Base-by-base conservation (phyloP, 1,284 basidiomycete genomes). In the Erythrobasidium hasegawianum region DNA sequence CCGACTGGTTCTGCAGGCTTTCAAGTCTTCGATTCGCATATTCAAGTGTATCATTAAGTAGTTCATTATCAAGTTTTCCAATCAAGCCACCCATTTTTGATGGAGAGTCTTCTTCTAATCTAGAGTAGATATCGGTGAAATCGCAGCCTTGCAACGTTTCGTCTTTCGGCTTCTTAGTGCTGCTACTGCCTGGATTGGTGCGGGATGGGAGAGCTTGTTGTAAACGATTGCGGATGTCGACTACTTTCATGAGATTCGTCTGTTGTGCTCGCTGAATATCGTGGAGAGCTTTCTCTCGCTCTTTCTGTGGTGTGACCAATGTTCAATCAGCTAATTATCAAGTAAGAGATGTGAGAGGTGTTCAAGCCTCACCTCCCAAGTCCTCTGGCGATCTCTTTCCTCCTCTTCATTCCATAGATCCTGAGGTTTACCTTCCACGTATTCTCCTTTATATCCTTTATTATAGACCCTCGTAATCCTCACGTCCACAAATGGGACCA, bases 401-500 rank as follows among this genome's bases (percentile, higher is more conserved):
- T 90, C 89, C 45, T 81, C 84, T 72, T 85, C 85, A 61, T 82
- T 82, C 78, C 86, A 83, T 0, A 87, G 87, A 3, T 84, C 84
- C 60, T 84, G 80, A 47, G 79, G 79, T 27, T 77, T 76, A 57
- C 80, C 82, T 29, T 81, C 81, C 18, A 86, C 87, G 16, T 82
- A 80, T 67, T 59, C 39, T 16, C 76, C 72, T 22, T 77, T 73
- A 64, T 74, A 80, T 1, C 75, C 79, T 58, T 78, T 70, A 33
- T 76, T 79, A 64, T 73, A 80, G 1, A 80, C 85, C 78, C 88
- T 89, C 2, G 83, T 80, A 11, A 97, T 79, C 7, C 86, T 80
- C 1, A 97, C 71, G 73, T 94, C 89, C 82, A 95, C 82, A 9
- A 86, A 80, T 2, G 87, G 81, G 0, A 96, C 83, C 2, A 81